Evolutionary conservation across 805 yeast genomes (phyloP).

Genomic region (Jamesozyma spencerorum): DNA sequence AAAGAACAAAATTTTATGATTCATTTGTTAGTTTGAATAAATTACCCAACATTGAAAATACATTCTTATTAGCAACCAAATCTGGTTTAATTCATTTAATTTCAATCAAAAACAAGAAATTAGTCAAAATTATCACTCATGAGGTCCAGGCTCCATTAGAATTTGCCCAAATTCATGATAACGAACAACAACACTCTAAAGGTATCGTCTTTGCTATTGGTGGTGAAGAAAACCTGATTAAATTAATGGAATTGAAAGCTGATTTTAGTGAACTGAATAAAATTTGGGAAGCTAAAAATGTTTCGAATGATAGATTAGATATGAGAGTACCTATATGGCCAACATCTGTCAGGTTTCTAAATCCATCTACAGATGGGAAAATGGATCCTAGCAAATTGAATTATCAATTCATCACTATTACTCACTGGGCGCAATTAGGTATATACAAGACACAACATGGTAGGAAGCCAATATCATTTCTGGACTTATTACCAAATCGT

Average conservation of each 20-base stretch:
- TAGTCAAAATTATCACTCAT: constrained; percentile 12
- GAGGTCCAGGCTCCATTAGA: constrained; percentile 38
- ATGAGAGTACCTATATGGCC: constrained; percentile 75
- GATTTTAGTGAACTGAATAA: constrained; percentile 22
- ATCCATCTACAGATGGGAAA: constrained; percentile 29
- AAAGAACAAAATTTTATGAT: constrained; percentile 29
- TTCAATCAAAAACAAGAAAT: constrained; percentile 10
- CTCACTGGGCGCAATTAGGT: constrained; percentile 50
- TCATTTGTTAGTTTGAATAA: constrained; percentile 31
- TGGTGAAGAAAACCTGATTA: constrained; percentile 61
- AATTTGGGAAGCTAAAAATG: constrained; percentile 71
- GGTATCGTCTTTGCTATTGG: constrained; percentile 58
- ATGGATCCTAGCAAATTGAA: constrained; percentile 23
- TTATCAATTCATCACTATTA: constrained; percentile 50
- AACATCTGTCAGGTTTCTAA: constrained; percentile 41
- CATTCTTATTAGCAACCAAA: constrained; percentile 27
- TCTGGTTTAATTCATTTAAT: constrained; percentile 31
- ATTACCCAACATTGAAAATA: constrained; percentile 20
- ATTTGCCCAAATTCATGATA: constrained; percentile 37
- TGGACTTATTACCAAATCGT: constrained; percentile 21
- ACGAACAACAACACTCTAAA: constrained; percentile 27
- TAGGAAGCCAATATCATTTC: constrained; percentile 49
- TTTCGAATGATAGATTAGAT: constrained; percentile 69
- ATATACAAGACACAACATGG: constrained; percentile 61
- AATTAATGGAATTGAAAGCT: constrained; percentile 20